phyloP scores from a whole-genome alignment of 176 grass and related monocot genomes.

The Triticum aestivum region DNA sequence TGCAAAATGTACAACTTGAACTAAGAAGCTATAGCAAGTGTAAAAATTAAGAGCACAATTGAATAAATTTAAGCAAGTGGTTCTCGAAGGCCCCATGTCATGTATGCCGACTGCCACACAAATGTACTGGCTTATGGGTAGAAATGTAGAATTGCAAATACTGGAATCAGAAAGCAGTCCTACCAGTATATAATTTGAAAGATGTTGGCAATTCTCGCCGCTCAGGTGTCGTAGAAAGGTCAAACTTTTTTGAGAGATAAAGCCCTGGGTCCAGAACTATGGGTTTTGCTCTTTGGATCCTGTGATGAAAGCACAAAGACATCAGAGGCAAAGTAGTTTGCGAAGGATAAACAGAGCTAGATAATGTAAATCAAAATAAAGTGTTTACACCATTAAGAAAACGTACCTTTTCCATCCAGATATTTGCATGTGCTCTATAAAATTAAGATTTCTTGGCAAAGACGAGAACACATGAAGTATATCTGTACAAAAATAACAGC shows the following conservation, averaged over 20 bases:
- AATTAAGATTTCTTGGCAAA: conserved; percentile 97
- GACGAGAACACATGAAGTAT: conserved; percentile 95
- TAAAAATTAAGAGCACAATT: conserved; percentile 6
- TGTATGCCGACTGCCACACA: not conserved
- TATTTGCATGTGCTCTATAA: conserved; percentile 91
- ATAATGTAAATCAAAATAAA: conserved; percentile 3
- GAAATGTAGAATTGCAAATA: conserved; percentile 1
- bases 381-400: not conserved
- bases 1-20: not conserved
- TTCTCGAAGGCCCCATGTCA: not conserved
- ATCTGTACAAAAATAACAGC: conserved; percentile 58
- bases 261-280: conserved; percentile 90
- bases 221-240: conserved; percentile 68
- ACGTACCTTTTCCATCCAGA: conserved; percentile 95
- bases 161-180: conserved; percentile 16
- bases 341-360: not conserved
- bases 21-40: not conserved
- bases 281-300: conserved; percentile 71
- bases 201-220: conserved; percentile 80
- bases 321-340: not conserved
- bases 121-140: not conserved
- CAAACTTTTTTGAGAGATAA: conserved; percentile 95
- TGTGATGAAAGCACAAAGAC: conserved; percentile 34
- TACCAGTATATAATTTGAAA: conserved; percentile 95
- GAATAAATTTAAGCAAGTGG: not conserved